Percentiles rank a stretch among this genome's conserved stretches.
These are phyloP conservation scores for Termitomyces sp. DNA, from an alignment of 768 basidiomycete genomes.

Conservation along the genomic window DNA sequence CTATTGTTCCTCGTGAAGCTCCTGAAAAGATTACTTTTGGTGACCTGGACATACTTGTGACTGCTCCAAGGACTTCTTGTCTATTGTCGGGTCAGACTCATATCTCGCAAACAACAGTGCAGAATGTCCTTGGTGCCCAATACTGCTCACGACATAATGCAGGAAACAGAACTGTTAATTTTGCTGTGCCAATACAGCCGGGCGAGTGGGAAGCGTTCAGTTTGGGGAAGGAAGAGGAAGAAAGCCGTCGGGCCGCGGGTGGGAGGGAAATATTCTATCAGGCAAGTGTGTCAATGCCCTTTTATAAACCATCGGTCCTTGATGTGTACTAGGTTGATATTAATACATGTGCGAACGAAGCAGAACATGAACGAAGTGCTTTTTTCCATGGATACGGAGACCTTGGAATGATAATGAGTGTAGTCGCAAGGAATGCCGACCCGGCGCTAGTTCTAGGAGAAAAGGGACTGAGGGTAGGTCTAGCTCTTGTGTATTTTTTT, in stretches of 20 bases:
- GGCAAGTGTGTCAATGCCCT: background rate
- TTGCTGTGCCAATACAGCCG: background rate
- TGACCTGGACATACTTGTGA: conserved; percentile 65
- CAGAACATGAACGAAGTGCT: conserved; percentile 42
- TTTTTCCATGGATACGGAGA: conserved; percentile 67
- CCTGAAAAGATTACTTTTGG: conserved; percentile 63
- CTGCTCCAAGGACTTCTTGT: conserved; percentile 26
- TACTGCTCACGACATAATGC: background rate
- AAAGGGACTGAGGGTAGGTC: conserved; percentile 49
- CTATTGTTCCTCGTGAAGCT: conserved; percentile 52
- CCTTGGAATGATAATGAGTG: conserved; percentile 60
- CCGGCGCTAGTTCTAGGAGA: conserved; percentile 33
- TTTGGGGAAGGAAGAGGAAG: background rate
- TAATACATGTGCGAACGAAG: conserved; percentile 46
- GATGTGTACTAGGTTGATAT: conserved; percentile 47
- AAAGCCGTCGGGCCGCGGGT: background rate
- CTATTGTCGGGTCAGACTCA: conserved; percentile 5
- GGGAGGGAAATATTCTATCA: background rate
- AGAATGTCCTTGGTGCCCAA: background rate
- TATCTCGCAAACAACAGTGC: background rate
- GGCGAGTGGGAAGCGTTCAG: background rate
- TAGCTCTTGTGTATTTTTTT: background rate
- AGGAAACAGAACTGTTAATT: background rate
- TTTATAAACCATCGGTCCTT: background rate
- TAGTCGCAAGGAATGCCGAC: conserved; percentile 46